Conservation (phyloP, 352 stramenopile genomes). For the Phytophthora europaea region DNA sequence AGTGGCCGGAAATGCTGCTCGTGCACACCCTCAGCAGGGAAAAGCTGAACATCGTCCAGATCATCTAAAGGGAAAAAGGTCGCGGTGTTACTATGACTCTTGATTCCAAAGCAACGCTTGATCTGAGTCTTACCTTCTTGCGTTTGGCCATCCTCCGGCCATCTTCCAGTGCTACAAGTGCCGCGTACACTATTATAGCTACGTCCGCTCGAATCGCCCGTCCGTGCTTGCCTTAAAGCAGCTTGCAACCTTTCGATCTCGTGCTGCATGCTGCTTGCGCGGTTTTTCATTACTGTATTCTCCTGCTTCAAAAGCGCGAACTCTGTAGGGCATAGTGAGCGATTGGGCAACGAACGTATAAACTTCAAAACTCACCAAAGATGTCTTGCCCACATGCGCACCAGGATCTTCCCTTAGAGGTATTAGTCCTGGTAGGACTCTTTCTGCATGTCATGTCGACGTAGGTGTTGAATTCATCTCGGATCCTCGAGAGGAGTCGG, state of each 20-base stretch:
- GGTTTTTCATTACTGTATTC: slow-evolving; percentile 63
- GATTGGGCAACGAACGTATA: background rate
- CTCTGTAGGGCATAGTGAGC: slow-evolving; percentile 35
- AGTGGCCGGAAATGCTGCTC: slow-evolving; percentile 25
- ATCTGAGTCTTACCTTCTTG: slow-evolving; percentile 21
- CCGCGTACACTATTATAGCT: slow-evolving; percentile 16
- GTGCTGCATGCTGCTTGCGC: slow-evolving; percentile 53
- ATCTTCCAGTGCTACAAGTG: slow-evolving; percentile 17
- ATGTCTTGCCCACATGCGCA: slow-evolving; percentile 37
- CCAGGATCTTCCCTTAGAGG: slow-evolving; percentile 19
- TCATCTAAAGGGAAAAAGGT: slow-evolving; percentile 25
- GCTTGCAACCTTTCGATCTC: slow-evolving; percentile 63
- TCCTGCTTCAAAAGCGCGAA: slow-evolving; percentile 61
- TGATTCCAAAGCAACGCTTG: background rate
- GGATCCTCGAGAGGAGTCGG: slow-evolving; percentile 60
- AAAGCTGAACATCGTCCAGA: slow-evolving; percentile 47
- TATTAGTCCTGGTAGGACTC: slow-evolving; percentile 25
- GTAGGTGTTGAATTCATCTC: slow-evolving; percentile 70
- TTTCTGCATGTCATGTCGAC: slow-evolving; percentile 43
- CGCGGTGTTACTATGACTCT: background rate
- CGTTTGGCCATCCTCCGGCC: slow-evolving; percentile 22
- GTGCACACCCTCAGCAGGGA: slow-evolving; percentile 9
- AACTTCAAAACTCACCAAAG: slow-evolving; percentile 19
- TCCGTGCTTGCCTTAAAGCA: slow-evolving; percentile 32
- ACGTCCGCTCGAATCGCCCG: slow-evolving; percentile 1